Base-by-base conservation (phyloP, 257 asterid species). In the Nicotiana tabacum region DNA sequence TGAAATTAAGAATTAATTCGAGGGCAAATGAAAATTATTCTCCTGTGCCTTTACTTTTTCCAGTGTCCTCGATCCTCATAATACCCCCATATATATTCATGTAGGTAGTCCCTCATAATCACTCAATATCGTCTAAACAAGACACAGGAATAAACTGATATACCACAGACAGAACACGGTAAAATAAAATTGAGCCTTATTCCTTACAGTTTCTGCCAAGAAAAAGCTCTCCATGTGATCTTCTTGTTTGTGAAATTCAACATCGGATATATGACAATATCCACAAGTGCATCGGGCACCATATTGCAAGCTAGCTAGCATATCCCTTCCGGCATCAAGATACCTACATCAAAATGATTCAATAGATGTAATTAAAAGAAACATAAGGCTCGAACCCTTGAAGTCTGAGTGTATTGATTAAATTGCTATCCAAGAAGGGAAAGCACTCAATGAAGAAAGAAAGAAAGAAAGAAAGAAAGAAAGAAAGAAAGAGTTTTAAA, bases 181-280 rank as follows among this genome's bases (percentile, higher is more conserved):
- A n/a, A 72, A 46, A 72, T 46, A 72, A 24, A 46, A 6, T 6
- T 27, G 61, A 0, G 60, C 24, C 61, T 72, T 72, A 12, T 56
- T 65, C 80, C 97, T 84, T 90, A 94, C 99, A 68, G 99, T 96
- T 90, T 96, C 99, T 0, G 99, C 98, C 90, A 96, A 91, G 88
- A 96, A 96, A 88, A 96, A 96, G 90, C 99, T 96, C 88, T 96
- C 99, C 99, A 96, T 96, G 89, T 92, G 95, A 89, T 96, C 98
- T 90, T 96, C 99, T 88, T 94, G 98, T 88, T 83, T 91, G 86
- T 93, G 99, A 84, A 89, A 82, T 88, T 96, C 99, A 35, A 96
- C 99, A 89, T 96, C 99, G 76, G 98, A 90, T 90, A 96, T 94
- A 87, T 94, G 98, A 81, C 99, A 94, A 91, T 96, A 96, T 83